phyloP scores from a whole-genome alignment of 306 rosid genomes.

The Amphicarpaea edgeworthii region DNA sequence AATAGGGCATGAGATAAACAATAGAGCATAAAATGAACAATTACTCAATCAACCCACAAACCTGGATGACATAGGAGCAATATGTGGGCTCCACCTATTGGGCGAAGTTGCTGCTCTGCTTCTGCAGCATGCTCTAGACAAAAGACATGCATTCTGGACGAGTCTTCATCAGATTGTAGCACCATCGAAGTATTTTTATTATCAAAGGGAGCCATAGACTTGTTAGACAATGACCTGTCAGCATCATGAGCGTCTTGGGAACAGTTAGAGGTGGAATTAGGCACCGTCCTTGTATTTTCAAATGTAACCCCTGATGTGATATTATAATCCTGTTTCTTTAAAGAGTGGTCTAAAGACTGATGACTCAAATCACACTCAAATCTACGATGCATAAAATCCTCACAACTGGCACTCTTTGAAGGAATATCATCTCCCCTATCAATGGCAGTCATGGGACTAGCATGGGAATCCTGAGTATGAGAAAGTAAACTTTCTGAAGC shows the following conservation, averaged over 20 bases:
- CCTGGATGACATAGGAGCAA: slow-evolving; percentile 98
- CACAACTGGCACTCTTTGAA: slow-evolving; percentile 33
- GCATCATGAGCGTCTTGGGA: slow-evolving; percentile 58
- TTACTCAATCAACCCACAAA: slow-evolving; percentile 50
- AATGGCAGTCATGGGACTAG: slow-evolving; percentile 40
- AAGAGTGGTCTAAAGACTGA: slow-evolving; percentile 52
- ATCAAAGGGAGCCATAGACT: slow-evolving; percentile 49
- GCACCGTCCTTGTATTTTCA: slow-evolving; percentile 52
- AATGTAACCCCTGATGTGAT: slow-evolving; percentile 53
- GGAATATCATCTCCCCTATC: slow-evolving; percentile 48
- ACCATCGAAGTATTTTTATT: slow-evolving; percentile 53
- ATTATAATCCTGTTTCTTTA: slow-evolving; percentile 54
- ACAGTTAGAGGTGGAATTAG: slow-evolving; percentile 44
- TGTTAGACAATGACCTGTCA: slow-evolving; percentile 58
- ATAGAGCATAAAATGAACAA: slow-evolving; percentile 26
- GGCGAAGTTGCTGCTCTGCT: slow-evolving; percentile 87
- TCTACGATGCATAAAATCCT: slow-evolving; percentile 46
- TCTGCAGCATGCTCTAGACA: slow-evolving; percentile 97
- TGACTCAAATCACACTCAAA: slow-evolving; percentile 46
- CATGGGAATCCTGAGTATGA: slow-evolving; percentile 49
- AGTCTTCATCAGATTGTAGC: slow-evolving; percentile 75
- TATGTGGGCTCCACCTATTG: slow-evolving; percentile 89
- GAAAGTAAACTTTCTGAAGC: slow-evolving; percentile 63
- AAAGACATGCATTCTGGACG: slow-evolving; percentile 94
- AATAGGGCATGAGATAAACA: slow-evolving; percentile 33